These are phyloP conservation scores for Yamadazyma friedrichii DNA, from an alignment of 1,139 yeast genomes.

Conservation along the genomic window DNA sequence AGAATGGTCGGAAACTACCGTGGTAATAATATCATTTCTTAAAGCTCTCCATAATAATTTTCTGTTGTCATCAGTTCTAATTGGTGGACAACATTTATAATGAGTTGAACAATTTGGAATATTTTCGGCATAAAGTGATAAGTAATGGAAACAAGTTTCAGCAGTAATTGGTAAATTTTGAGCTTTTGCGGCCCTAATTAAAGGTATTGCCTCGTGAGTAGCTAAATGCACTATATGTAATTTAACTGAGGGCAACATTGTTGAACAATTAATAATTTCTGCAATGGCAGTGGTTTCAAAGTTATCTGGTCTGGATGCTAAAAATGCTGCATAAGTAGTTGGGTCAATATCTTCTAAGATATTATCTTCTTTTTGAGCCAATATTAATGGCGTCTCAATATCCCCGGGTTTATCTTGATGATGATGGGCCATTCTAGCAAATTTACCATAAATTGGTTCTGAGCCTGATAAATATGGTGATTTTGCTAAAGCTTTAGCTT, in stretches of 20 bases:
- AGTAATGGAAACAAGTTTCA: conserved; percentile 92
- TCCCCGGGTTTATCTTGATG: conserved; percentile 12
- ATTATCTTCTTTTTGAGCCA: conserved; percentile 46
- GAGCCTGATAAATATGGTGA: conserved; percentile 56
- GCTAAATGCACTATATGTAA: conserved; percentile 90
- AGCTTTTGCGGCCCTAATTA: conserved; percentile 63
- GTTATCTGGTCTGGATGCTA: conserved; percentile 83
- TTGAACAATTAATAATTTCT: conserved; percentile 63
- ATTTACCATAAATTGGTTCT: conserved; percentile 54
- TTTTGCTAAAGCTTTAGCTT: conserved; percentile 51
- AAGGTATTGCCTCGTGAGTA: conserved; percentile 76
- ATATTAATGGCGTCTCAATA: conserved; percentile 36
- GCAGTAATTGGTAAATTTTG: conserved; percentile 64
- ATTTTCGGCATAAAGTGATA: conserved; percentile 71
- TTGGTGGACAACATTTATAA: conserved; percentile 94
- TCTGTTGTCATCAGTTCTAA: conserved; percentile 71
- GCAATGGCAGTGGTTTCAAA: conserved; percentile 84
- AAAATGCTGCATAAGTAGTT: conserved; percentile 67
- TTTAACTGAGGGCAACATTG: conserved; percentile 60
- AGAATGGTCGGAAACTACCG: conserved; percentile 92
- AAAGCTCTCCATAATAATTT: conserved; percentile 76
- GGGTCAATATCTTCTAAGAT: conserved; percentile 54
- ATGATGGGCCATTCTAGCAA: conserved; percentile 46
- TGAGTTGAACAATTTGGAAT: conserved; percentile 76
- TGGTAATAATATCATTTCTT: conserved; percentile 61